Conservation (phyloP, 1,139 yeast species). For the Debaryomyces singareniensis region DNA sequence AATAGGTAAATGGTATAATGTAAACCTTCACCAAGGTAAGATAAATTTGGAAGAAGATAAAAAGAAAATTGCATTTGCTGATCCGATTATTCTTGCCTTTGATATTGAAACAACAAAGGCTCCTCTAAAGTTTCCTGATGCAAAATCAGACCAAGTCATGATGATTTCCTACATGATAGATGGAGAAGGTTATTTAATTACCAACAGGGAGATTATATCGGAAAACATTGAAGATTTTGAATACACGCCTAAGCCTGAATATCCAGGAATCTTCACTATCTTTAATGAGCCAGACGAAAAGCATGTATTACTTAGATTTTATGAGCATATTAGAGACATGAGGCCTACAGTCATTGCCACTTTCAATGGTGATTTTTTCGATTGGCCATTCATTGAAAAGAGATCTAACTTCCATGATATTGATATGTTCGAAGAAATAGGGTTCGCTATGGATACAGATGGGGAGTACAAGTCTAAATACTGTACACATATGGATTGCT, state of each 20-base stretch:
- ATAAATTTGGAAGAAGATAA: slow-evolving; percentile 54
- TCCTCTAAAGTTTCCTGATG: slow-evolving; percentile 92
- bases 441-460: slow-evolving; percentile 83
- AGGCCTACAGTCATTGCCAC: slow-evolving; percentile 95
- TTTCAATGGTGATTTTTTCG: slow-evolving; percentile 97
- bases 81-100: slow-evolving; percentile 93
- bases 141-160: slow-evolving; percentile 91
- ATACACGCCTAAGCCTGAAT: slow-evolving; percentile 95
- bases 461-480: slow-evolving; percentile 90
- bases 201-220: slow-evolving; percentile 89
- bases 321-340: slow-evolving; percentile 83
- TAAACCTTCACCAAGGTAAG: slow-evolving; percentile 55
- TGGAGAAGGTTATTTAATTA: slow-evolving; percentile 91
- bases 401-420: slow-evolving; percentile 79
- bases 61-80: slow-evolving; percentile 88
- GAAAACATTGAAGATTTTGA: slow-evolving; percentile 96
- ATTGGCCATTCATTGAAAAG: slow-evolving; percentile 97
- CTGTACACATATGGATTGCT: slow-evolving; percentile 97
- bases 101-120: slow-evolving; percentile 98
- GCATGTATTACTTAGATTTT: slow-evolving; percentile 66
- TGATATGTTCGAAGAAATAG: slow-evolving; percentile 89
- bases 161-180: slow-evolving; percentile 99
- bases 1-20: slow-evolving; percentile 95
- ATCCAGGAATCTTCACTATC: slow-evolving; percentile 82
- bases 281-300: slow-evolving; percentile 88